Base-by-base conservation (phyloP, 2,329 filamentous ascomycete species). In the Didymella exigua region DNA sequence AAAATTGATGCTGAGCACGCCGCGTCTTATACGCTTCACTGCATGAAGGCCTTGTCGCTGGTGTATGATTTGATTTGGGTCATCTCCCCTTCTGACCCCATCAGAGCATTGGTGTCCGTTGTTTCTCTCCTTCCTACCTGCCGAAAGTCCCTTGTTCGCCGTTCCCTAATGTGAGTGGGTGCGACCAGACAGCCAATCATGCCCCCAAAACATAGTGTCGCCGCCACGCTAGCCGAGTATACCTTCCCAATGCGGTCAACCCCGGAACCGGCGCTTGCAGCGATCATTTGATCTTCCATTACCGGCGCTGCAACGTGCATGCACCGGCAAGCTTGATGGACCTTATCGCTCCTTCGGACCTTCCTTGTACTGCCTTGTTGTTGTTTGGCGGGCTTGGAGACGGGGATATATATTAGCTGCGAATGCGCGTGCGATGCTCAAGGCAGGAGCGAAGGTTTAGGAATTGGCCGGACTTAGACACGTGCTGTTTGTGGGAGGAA, bases 141-240 rank as follows among this genome's bases (percentile, higher is more conserved):
- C 52, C 52, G 42, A 55, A 55, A 36, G 46, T 41, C 46, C 36
- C 52, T 49, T 47, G 52, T 55, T 55, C 52, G 46, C 52, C 52
- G 52, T 37, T 30, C 29, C 47, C 47, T 30, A 7, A 47, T 47
- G 36, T 36, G 33, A 50, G 42, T 50, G 40, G 29, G 52, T 55
- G 29, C 46, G 5, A 55, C 41, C 33, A 14, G 2, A 5, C 18
- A 19, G 21, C 52, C 46, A 55, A 55, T 55, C 34, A 55, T 4
- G 11, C 6, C 18, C 13, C 7, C n/a, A 4, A 33, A 38, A 37
- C 38, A 48, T 43, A 48, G 44, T 54, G 19, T 46, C 29, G 46
- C 36, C 11, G n/a, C 18, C 29, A 46, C 46, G 46, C 52, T 55
- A 50, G 36, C 18, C 34, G 18, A 50, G 36, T 30, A 50, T 41